Percentiles rank a stretch among this genome's conserved stretches.
Evolutionary conservation across 2,329 filamentous ascomycete species (phyloP).

Genomic region (Chaetomium strumarium): DNA sequence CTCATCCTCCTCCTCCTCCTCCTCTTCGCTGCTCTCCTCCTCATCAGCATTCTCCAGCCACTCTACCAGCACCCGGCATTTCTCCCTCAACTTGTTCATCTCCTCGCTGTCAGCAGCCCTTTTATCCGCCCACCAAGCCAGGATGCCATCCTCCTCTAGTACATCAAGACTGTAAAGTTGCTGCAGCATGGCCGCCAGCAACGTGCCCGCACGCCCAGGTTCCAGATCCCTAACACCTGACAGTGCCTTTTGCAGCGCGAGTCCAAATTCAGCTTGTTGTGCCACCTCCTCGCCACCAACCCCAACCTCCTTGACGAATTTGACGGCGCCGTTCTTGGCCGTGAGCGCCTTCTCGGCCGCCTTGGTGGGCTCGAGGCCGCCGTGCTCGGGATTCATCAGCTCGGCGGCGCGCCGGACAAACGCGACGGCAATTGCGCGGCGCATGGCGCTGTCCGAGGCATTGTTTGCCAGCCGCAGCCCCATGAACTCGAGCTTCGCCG

Average conservation of each 20-base stretch:
- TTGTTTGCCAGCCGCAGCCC: constrained; percentile 86
- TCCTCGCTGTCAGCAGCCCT: constrained; percentile 60
- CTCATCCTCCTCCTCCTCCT: constrained; percentile 44
- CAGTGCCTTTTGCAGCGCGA: constrained; percentile 77
- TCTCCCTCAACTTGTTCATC: constrained; percentile 64
- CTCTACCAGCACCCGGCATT: constrained; percentile 74
- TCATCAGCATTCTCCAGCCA: constrained; percentile 74
- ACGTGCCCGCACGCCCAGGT: constrained; percentile 44
- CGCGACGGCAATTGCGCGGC: constrained; percentile 76
- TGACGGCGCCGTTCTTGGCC: constrained; percentile 45
- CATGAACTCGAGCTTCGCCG: constrained; percentile 81
- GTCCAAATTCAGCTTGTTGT: constrained; percentile 80
- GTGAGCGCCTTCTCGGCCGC: constrained; percentile 59
- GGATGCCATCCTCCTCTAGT: constrained; percentile 80
- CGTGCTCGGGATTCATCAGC: constrained; percentile 49
- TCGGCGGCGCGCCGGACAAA: constrained; percentile 78
- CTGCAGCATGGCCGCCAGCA: constrained; percentile 74
- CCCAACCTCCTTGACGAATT: constrained; percentile 55
- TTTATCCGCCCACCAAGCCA: constrained; percentile 81
- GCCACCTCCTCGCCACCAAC: constrained; percentile 59
- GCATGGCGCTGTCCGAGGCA: constrained; percentile 82
- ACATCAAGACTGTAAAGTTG: constrained; percentile 80
- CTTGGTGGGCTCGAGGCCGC: constrained; percentile 52
- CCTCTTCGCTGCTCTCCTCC: constrained; percentile 62
- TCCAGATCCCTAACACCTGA: constrained; percentile 57